These are phyloP conservation scores for Termitomyces bulborhizus DNA, from an alignment of 768 basidiomycete genomes.

Conservation along the genomic window DNA sequence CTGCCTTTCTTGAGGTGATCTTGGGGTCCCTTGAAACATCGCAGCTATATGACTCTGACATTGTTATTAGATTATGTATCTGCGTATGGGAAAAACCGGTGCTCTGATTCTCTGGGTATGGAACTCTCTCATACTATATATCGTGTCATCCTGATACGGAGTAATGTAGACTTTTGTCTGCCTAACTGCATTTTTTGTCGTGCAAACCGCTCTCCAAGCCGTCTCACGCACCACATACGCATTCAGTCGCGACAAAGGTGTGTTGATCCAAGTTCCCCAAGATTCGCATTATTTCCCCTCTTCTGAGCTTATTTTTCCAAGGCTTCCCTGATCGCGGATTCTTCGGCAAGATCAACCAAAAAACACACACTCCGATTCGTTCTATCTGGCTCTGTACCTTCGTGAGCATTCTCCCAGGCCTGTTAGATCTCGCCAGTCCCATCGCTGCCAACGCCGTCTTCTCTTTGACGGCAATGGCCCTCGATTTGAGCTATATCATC, in stretches of 20 bases:
- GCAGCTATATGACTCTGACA: background rate
- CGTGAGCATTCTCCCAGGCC: constrained; percentile 60
- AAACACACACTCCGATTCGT: constrained; percentile 69
- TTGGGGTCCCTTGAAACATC: background rate
- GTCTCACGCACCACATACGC: constrained; percentile 79
- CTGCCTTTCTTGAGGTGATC: constrained; percentile 61
- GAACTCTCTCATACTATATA: background rate
- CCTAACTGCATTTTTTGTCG: constrained; percentile 83
- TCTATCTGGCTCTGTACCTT: constrained; percentile 71
- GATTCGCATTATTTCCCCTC: background rate
- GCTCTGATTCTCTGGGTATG: constrained; percentile 73
- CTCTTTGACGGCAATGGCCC: constrained; percentile 72
- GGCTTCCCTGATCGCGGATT: constrained; percentile 74
- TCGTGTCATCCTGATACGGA: background rate
- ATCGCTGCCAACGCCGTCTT: constrained; percentile 79
- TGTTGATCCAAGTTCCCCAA: background rate
- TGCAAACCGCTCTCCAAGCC: constrained; percentile 77
- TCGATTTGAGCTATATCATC: constrained; percentile 77
- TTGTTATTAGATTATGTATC: constrained; percentile 55
- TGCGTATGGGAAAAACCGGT: constrained; percentile 72
- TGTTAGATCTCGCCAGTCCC: constrained; percentile 72
- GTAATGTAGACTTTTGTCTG: constrained; percentile 60
- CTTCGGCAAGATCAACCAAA: constrained; percentile 60
- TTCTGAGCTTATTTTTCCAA: constrained; percentile 3
- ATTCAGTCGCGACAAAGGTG: constrained; percentile 75